Percentiles rank a stretch among this genome's conserved stretches.
These are phyloP conservation scores for Picea engelmannii DNA, from an alignment of 83 land plant genomes.

Conservation along the genomic window DNA sequence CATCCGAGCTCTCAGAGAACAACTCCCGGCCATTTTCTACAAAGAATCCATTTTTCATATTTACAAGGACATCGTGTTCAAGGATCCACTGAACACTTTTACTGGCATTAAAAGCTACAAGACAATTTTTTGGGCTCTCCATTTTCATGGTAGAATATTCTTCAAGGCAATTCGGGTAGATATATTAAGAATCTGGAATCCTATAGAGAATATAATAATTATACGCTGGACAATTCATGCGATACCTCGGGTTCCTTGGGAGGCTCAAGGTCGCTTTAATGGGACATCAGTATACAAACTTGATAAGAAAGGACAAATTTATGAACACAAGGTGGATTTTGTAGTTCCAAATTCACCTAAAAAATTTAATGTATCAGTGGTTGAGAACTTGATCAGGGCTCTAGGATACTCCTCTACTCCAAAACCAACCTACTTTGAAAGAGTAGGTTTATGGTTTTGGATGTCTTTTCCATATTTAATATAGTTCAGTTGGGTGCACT, in stretches of 20 bases:
- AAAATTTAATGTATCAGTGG: constrained; percentile 44
- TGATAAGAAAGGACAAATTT: constrained; percentile 72
- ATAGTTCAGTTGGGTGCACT: constrained; percentile 1
- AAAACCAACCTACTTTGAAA: constrained; percentile 63
- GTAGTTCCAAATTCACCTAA: constrained; percentile 49
- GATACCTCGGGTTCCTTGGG: constrained; percentile 63
- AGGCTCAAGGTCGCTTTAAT: constrained; percentile 61
- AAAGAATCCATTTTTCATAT: constrained; percentile 65
- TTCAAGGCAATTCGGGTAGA: constrained; percentile 68
- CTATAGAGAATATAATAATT: constrained; percentile 56
- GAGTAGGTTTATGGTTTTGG: neutral
- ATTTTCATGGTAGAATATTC: constrained; percentile 54
- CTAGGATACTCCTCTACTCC: constrained; percentile 58
- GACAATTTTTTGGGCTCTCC: constrained; percentile 56
- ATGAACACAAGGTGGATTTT: constrained; percentile 68
- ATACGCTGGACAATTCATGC: constrained; percentile 68
- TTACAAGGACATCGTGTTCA: constrained; percentile 78
- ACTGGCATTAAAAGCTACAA: constrained; percentile 63
- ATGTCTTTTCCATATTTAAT: constrained; percentile 7
- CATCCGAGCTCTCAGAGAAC: constrained; percentile 72
- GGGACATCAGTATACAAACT: constrained; percentile 74
- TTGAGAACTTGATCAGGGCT: constrained; percentile 50
- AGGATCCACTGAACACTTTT: constrained; percentile 68
- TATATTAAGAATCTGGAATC: constrained; percentile 66
- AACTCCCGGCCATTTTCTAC: constrained; percentile 66